phyloP scores from a whole-genome alignment of 2,329 filamentous ascomycete species.

The Parastagonospora nodorum region DNA sequence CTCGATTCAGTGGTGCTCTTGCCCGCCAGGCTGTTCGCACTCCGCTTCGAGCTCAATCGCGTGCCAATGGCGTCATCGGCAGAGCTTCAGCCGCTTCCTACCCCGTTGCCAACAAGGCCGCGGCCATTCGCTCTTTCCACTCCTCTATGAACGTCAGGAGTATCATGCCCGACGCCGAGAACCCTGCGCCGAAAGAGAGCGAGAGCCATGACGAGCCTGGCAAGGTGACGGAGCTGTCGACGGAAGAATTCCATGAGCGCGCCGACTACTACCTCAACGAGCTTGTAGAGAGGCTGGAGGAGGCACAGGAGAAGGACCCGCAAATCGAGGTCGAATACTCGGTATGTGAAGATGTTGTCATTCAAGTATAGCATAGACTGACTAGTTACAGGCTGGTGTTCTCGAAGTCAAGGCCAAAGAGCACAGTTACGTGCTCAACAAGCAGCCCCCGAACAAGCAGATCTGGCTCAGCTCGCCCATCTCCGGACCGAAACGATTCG shows the following conservation, averaged over 20 bases:
- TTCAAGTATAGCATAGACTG: constrained; percentile 5
- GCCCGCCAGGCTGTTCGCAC: constrained; percentile 29
- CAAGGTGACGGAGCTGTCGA: constrained; percentile 68
- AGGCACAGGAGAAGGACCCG: constrained; percentile 71
- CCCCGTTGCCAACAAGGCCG: constrained; percentile 8
- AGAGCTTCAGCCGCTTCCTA: constrained; percentile 14
- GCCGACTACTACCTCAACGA: constrained; percentile 75
- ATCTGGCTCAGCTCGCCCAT: constrained; percentile 95
- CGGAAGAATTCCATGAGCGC: constrained; percentile 75
- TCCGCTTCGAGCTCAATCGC: constrained; percentile 24
- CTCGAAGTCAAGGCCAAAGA: constrained; percentile 75
- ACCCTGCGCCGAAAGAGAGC: constrained; percentile 42
- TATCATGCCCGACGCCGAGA: constrained; percentile 54
- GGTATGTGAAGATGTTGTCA: constrained; percentile 59
- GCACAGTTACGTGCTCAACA: constrained; percentile 88
- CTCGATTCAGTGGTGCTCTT: constrained; percentile 22
- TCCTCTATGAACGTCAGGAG: constrained; percentile 32
- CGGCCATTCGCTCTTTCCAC: constrained; percentile 30
- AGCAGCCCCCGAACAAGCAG: constrained; percentile 95
- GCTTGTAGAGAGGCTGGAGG: constrained; percentile 67
- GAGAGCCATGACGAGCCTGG: constrained; percentile 46
- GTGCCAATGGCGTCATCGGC: constrained; percentile 34
- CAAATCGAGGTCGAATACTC: constrained; percentile 89
- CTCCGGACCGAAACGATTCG: constrained; percentile 90
- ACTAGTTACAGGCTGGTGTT: constrained; percentile 75